Evolutionary conservation across 495 filamentous ascomycete species (phyloP).

Genomic region (Xeromyces bisporus): DNA sequence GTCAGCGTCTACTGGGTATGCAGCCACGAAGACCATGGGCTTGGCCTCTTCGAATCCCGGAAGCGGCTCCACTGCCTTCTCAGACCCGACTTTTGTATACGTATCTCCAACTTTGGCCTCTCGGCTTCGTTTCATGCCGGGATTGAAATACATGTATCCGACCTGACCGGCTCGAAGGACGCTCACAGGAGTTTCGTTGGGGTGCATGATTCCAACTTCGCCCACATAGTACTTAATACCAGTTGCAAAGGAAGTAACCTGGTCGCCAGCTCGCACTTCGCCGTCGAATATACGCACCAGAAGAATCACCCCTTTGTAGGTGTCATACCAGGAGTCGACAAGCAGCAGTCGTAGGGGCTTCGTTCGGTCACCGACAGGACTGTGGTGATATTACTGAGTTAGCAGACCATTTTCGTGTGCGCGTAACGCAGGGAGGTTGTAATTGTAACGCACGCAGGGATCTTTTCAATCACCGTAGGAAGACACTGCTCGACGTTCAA

Average conservation of each 20-base stretch:
- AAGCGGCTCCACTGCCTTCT: slow-evolving; percentile 60
- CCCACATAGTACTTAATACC: slow-evolving; percentile 77
- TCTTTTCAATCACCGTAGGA: slow-evolving; percentile 67
- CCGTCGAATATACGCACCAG: slow-evolving; percentile 89
- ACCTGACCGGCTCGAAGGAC: slow-evolving; percentile 80
- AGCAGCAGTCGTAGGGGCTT: slow-evolving; percentile 70
- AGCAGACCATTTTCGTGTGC: too few relatives aligned
- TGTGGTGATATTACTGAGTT: too few relatives aligned
- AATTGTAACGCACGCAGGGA: slow-evolving; percentile 49
- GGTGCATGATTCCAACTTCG: slow-evolving; percentile 94
- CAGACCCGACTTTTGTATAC: slow-evolving; percentile 67
- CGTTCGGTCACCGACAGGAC: slow-evolving; percentile 50
- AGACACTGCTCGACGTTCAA: slow-evolving; percentile 65
- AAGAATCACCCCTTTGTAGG: slow-evolving; percentile 83
- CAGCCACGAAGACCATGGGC: slow-evolving; percentile 96
- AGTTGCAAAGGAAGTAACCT: slow-evolving; percentile 70
- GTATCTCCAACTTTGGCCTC: slow-evolving; percentile 95
- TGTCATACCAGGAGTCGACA: slow-evolving; percentile 96
- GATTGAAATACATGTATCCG: slow-evolving; percentile 92
- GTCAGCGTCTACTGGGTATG: slow-evolving; percentile 79
- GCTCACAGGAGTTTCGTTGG: slow-evolving; percentile 65
- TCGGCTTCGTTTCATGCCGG: slow-evolving; percentile 89
- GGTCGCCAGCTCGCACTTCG: slow-evolving; percentile 62
- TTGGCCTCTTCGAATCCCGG: slow-evolving; percentile 96
- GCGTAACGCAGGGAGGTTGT: too few relatives aligned